A percentile compares a stretch with the other conserved stretches of the same genome.
These are phyloP conservation scores for Daldinia bambusicola DNA, from an alignment of 495 filamentous ascomycete species.

Conservation along the genomic window DNA sequence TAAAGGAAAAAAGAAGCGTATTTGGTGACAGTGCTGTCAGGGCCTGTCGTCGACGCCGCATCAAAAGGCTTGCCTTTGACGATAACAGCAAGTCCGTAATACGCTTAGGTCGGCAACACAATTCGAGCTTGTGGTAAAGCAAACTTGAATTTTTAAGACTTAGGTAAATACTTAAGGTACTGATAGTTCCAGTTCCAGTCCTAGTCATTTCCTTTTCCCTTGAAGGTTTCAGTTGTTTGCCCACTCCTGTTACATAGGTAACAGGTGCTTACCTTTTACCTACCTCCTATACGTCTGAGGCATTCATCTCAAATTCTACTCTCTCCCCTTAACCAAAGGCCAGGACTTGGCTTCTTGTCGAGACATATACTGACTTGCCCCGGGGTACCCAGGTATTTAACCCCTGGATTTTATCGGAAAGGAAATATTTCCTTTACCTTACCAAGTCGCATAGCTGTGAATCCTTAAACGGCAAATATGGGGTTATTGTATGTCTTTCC, in stretches of 20 bases:
- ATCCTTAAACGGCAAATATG: conserved; percentile 33
- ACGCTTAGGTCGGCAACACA: conserved; percentile 13
- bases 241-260: not conserved
- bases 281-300: not conserved
- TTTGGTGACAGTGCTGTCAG: conserved; percentile 15
- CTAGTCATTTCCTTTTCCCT: not conserved
- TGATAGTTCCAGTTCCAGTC: too few species aligned
- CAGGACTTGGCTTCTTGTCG: conserved; percentile 19
- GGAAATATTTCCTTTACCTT: conserved; percentile 16
- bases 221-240: conserved; percentile 1
- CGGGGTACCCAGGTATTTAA: conserved; percentile 5
- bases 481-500: conserved; percentile 47
- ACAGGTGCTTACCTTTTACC: not conserved
- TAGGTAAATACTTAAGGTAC: conserved; percentile 7
- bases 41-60: conserved; percentile 15
- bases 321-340: not conserved
- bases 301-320: conserved; percentile 3
- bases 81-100: conserved; percentile 4
- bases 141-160: conserved; percentile 15
- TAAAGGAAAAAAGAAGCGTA: conserved; percentile 17
- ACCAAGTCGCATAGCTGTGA: conserved; percentile 19
- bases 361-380: not conserved
- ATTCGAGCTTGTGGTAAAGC: conserved; percentile 8
- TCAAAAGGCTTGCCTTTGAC: conserved; percentile 11
- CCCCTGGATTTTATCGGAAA: conserved; percentile 15